A percentile compares a stretch with the other conserved stretches of the same genome.
phyloP scores from a whole-genome alignment of 192 early-diverging fungal genomes.

The Coemansia sp. region DNA sequence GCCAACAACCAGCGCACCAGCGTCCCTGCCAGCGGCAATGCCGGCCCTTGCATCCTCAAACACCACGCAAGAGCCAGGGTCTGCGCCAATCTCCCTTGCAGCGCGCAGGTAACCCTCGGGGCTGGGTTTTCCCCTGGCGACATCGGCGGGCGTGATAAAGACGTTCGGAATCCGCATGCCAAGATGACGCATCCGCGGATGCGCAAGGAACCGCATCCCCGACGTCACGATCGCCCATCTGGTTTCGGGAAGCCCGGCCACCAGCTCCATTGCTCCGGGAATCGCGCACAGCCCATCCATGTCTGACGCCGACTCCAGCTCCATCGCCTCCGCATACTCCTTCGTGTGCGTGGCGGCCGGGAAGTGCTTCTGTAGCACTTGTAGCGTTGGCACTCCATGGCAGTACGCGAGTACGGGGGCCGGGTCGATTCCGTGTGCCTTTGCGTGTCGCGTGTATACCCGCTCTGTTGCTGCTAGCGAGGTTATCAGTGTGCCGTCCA shows the following conservation, averaged over 20 bases:
- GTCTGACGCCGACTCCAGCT: constrained; percentile 8
- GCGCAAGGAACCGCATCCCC: constrained; percentile 29
- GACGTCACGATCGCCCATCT: constrained; percentile 40
- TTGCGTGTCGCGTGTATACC: constrained; percentile 20
- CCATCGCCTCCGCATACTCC: constrained; percentile 25
- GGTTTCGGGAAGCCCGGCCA: constrained; percentile 1
- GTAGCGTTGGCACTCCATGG: constrained; percentile 40
- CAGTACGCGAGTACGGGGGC: constrained; percentile 15
- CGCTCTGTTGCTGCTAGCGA: constrained; percentile 23
- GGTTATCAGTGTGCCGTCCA: constrained; percentile 35
- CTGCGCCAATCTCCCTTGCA: constrained; percentile 13
- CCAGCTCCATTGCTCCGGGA: constrained; percentile 14
- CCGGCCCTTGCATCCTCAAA: constrained; percentile 46
- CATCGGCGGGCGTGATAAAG: constrained; percentile 30
- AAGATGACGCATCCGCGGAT: constrained; percentile 28
- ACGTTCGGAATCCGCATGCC: constrained; percentile 15
- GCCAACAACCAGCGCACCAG: constrained; percentile 24
- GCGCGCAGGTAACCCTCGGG: constrained; percentile 38
- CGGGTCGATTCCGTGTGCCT: constrained; percentile 20
- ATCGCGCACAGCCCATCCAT: constrained; percentile 24
- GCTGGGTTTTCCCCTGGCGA: constrained; percentile 29
- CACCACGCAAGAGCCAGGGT: constrained; percentile 22
- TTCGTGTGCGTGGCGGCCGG: constrained; percentile 18
- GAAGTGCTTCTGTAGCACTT: constrained; percentile 31
- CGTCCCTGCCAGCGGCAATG: constrained; percentile 7